Conservation (phyloP, 495 filamentous ascomycete species). For the Hamigera avellanea region DNA sequence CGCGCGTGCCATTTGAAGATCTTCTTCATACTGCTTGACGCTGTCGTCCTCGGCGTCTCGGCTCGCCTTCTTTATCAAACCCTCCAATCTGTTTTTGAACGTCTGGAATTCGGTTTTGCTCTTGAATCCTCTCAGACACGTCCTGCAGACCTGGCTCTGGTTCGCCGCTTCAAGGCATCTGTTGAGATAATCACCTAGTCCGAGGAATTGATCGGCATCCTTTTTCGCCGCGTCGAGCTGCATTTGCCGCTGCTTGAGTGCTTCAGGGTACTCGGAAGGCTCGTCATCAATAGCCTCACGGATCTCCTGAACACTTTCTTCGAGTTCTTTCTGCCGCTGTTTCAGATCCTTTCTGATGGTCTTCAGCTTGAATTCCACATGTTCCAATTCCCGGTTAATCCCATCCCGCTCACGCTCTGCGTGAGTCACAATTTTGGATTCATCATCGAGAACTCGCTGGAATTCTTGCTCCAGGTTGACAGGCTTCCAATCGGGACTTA, state of each 20-base stretch:
- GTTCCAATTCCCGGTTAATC: slow-evolving; percentile 59
- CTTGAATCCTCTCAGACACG: slow-evolving; percentile 56
- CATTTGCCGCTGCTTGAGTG: slow-evolving; percentile 44
- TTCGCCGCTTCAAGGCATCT: slow-evolving; percentile 47
- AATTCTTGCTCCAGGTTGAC: slow-evolving; percentile 61
- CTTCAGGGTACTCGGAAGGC: slow-evolving; percentile 39
- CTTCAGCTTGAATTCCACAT: slow-evolving; percentile 67
- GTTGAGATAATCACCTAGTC: slow-evolving; percentile 51
- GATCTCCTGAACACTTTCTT: slow-evolving; percentile 41
- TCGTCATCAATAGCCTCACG: slow-evolving; percentile 40
- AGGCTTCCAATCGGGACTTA: slow-evolving; percentile 56
- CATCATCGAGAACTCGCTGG: slow-evolving; percentile 48
- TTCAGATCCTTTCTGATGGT: slow-evolving; percentile 46
- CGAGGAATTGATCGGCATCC: slow-evolving; percentile 50
- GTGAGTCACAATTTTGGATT: slow-evolving; percentile 40
- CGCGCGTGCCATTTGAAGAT: slow-evolving; percentile 43
- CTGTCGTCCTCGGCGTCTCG: slow-evolving; percentile 42
- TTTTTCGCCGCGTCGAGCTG: slow-evolving; percentile 48
- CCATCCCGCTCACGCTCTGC: slow-evolving; percentile 58
- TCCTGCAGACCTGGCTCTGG: slow-evolving; percentile 52
- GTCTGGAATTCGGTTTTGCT: slow-evolving; percentile 44
- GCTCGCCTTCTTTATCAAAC: slow-evolving; percentile 42
- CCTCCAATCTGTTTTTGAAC: slow-evolving; percentile 49
- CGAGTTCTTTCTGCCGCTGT: slow-evolving; percentile 52
- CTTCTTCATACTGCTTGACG: slow-evolving; percentile 37